Base-by-base conservation (phyloP, 768 basidiomycete genomes). In the Trichaptum fuscoviolaceum region DNA sequence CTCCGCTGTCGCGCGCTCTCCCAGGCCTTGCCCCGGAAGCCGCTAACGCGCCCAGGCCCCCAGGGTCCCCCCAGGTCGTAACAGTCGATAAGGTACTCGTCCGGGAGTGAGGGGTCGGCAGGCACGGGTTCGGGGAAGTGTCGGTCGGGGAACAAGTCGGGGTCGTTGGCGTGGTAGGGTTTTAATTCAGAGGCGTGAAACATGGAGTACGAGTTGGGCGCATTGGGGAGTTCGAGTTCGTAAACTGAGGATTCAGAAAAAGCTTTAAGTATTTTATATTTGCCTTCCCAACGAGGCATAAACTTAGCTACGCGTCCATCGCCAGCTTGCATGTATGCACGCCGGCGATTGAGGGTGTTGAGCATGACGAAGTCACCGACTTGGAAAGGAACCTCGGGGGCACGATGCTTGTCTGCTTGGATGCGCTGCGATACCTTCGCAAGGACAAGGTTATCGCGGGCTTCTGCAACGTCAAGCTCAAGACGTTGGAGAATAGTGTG, bases 351-450 rank as follows among this genome's bases (percentile, higher is more conserved):
- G 18, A 68, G 57, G 0, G 78, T 82, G 0, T 78, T 77, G 0
- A 83, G 68, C 68, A 79, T 69, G 0, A 83, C 80, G 0, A 35
- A 24, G 58, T 83, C 79, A 0, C 70, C 78, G 0, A 76, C 71
- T 0, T 71, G 34, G 67, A 75, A 80, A 0, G 27, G 7, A 4
- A 66, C 60, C 18, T 79, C 75, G 0, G 67, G 42, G 1, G 62
- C 65, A 0, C 75, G 67, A 23, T 59, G 35, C 25, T 68, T 66
- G 64, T 80, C 78, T 0, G 78, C 76, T 17, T 70, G 36, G 2
- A 65, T 36, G 0, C 76, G 69, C 64, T 78, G 76, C 0, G 52
- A 12, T 0, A 75, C 62, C 67, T 30, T 72, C 61, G 30, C 68
- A 17, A 36, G 65, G 59, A 24, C n/a, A n/a, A n/a, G n/a, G n/a